Base-by-base conservation (phyloP, 129 eudicot genomes). In the Saussurea involucrata region DNA sequence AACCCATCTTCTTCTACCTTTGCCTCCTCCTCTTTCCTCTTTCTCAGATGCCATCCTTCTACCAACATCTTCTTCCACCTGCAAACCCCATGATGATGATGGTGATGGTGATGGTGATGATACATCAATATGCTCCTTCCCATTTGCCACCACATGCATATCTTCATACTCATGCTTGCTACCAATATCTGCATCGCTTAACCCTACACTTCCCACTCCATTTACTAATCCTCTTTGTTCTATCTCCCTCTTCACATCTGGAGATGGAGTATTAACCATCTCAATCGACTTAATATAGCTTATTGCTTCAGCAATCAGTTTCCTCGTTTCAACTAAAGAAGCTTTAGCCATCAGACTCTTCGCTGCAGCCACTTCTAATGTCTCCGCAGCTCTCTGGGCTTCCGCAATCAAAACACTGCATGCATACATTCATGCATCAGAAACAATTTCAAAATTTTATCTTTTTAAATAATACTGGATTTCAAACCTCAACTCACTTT, bases 341-440 rank as follows among this genome's bases (percentile, higher is more conserved):
- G 96, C 92, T 60, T 78, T 85, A 78, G 94, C 99, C 83, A 87
- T 80, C 28, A 96, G 92, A 78, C 89, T 95, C 70, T 24, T 83
- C n/a, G 82, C 68, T 64, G 97, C 97, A 78, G 92, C 88, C 66
- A 63, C 85, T 85, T 91, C 97, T 17, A 95, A 90, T 53, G 91
- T 97, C 68, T 86, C 80, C 13, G 94, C 94, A 24, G 97, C 99
- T 69, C 89, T 92, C 74, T 89, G 86, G 37, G 99, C 96, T 87
- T 95, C 97, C 40, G 90, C 86, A 46, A 95, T 95, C 92, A 95
- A 81, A 67, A 83, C 34, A 82, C 98, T 95, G 86, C 73, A 44
- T 40, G 49, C 49, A 40, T 40, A 17, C 49, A 37, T 37, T 3
- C 13, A 53, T n/a, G 22, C 61, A 53, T 53, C 22, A 63, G 8